phyloP scores from a whole-genome alignment of 306 rosid species.

The Rosa rugosa region DNA sequence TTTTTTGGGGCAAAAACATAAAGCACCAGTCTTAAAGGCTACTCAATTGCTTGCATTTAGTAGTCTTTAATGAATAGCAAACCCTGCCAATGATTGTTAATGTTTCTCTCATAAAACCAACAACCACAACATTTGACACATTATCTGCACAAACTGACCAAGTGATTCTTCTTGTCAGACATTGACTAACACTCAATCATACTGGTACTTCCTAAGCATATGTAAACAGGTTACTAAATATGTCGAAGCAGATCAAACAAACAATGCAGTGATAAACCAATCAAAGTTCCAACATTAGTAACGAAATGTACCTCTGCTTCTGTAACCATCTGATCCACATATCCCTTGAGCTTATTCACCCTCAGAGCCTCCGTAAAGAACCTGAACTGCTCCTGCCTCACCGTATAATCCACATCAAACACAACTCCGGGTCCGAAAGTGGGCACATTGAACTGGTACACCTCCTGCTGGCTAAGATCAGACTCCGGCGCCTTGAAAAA shows the following conservation, averaged over 20 bases:
- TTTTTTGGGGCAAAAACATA: not conserved
- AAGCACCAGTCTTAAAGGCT: not conserved
- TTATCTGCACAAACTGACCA: not conserved
- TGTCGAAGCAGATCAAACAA: not conserved
- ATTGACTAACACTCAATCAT: not conserved
- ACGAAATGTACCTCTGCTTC: conserved; percentile 66
- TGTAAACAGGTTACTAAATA: not conserved
- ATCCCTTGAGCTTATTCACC: conserved; percentile 74
- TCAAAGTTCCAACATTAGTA: not conserved
- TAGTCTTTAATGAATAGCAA: not conserved
- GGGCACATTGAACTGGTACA: conserved; percentile 90
- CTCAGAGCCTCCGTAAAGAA: conserved; percentile 90
- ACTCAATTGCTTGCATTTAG: not conserved
- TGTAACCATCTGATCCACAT: conserved; percentile 90
- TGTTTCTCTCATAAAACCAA: not conserved
- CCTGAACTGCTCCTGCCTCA: conserved; percentile 90
- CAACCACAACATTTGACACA: not conserved
- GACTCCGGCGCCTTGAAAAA: conserved; percentile 85
- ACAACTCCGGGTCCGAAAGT: conserved; percentile 97
- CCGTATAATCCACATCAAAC: conserved; percentile 87
- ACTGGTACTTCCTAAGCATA: not conserved
- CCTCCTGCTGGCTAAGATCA: conserved; percentile 95
- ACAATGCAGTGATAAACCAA: not conserved
- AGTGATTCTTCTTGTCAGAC: not conserved
- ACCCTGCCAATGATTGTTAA: not conserved